These are phyloP conservation scores for Blastomyces percursus DNA, from an alignment of 2,329 filamentous ascomycete species.

Conservation along the genomic window DNA sequence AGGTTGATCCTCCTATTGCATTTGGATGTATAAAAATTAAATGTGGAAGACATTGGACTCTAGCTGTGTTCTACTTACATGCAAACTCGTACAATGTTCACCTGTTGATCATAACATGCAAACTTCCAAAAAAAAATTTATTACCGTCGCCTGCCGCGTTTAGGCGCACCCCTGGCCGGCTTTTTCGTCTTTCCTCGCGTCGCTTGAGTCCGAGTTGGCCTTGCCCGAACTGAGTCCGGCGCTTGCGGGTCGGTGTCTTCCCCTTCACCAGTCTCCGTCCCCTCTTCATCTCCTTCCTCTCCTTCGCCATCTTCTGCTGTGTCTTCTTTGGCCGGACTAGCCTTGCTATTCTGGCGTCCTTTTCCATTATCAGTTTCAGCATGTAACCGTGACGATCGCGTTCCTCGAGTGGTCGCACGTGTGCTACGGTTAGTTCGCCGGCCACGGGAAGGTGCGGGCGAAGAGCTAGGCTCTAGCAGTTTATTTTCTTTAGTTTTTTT, in stretches of 20 bases:
- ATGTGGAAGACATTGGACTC: not conserved
- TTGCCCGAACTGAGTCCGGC: conserved; percentile 26
- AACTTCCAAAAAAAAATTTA: not conserved
- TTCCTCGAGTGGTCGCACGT: conserved; percentile 24
- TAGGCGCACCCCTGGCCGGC: conserved; percentile 26
- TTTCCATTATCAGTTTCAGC: conserved; percentile 28
- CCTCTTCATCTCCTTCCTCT: conserved; percentile 29
- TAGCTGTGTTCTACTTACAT: not conserved
- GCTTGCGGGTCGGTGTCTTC: conserved; percentile 30
- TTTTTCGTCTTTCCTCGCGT: conserved; percentile 23
- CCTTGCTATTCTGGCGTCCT: conserved; percentile 19
- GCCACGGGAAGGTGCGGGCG: conserved; percentile 32
- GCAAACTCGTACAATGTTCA: not conserved
- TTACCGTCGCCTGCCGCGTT: conserved; percentile 27
- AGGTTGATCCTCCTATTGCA: not conserved
- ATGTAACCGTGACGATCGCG: conserved; percentile 30
- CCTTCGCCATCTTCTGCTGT: conserved; percentile 33
- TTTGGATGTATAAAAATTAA: not conserved
- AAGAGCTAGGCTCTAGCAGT: conserved; percentile 32
- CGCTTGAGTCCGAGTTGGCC: conserved; percentile 28
- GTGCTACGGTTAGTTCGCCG: conserved; percentile 25
- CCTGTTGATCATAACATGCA: not conserved
- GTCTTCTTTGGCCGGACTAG: conserved; percentile 26
- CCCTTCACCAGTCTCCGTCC: conserved; percentile 27
- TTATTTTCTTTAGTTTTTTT: not conserved